Percentiles rank a stretch among this genome's conserved stretches.
Evolutionary conservation across 2,329 filamentous ascomycete genomes (phyloP).

Genomic region (Ophiostoma angusticollis): DNA sequence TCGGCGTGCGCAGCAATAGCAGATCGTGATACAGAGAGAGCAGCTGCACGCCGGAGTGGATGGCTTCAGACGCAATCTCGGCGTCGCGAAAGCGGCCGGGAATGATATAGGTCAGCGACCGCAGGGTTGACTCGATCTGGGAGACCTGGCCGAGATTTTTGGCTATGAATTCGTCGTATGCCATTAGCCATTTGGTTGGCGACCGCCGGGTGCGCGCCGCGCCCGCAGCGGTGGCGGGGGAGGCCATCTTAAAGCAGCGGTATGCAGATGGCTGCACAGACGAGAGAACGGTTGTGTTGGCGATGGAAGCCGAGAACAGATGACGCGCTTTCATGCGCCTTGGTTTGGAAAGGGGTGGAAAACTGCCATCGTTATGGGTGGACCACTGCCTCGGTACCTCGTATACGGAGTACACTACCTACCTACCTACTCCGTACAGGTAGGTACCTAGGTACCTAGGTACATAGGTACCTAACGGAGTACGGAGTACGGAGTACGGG

Average conservation of each 20-base stretch:
- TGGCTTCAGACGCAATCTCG: slow-evolving; percentile 85
- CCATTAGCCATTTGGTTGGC: slow-evolving; percentile 52
- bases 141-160: slow-evolving; percentile 90
- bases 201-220: slow-evolving; percentile 18
- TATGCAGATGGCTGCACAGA: background rate
- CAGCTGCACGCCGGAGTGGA: slow-evolving; percentile 79
- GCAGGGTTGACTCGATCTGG: slow-evolving; percentile 85
- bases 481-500: too few relatives aligned
- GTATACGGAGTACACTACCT: too few relatives aligned
- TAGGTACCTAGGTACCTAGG: too few relatives aligned
- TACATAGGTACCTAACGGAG: too few relatives aligned
- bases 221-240: background rate
- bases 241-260: background rate
- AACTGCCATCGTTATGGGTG: too few relatives aligned
- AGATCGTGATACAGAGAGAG: slow-evolving; percentile 88
- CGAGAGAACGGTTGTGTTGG: background rate
- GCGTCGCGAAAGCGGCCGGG: slow-evolving; percentile 84
- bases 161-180: slow-evolving; percentile 83
- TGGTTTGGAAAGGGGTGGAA: background rate
- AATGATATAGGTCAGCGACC: slow-evolving; percentile 91
- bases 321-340: too few relatives aligned
- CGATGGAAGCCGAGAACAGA: background rate
- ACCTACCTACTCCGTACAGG: too few relatives aligned
- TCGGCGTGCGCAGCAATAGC: slow-evolving; percentile 48
- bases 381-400: too few relatives aligned